Evolutionary conservation across 768 basidiomycete species (phyloP), one percentile per base, ranked within the genome.

Genomic region (Mycena vulgaris): DNA sequence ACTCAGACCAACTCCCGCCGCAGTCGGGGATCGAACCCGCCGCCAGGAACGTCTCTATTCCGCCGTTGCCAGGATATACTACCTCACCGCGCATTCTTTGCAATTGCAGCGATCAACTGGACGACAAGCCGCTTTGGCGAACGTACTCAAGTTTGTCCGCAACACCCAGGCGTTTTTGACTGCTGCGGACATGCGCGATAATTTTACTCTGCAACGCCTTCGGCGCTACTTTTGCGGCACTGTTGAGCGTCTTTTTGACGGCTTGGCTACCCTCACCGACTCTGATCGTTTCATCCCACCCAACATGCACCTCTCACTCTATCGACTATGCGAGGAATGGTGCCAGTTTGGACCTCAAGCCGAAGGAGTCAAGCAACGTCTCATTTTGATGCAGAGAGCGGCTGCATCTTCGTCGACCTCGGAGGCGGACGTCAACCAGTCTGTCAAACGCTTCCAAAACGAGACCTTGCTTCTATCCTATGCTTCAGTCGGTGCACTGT

Each of bases 141-240:
- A 93, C 61, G 91, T 97, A 31, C 87, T 97, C 61, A 93, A 95
- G 75, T 98, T 96, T 77, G 92, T 97, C 39, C 89, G 91, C 40
- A 93, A 91, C 71, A 96, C 94, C 7, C 92, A 95, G 70, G 79
- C 88, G 0, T 94, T 95, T 77, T 84, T 98, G n/a, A 87, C 88
- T 4, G 86, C 90, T 5, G 83, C 89, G 0, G 92, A 94, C 42
- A 88, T 90, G 74, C 89, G 92, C 30, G 92, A 95, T 56, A 92
- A 92, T 69, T 90, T 88, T 74, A 88, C 93, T 2, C 80, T 96
- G 30, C 94, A 97, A 70, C 89, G 91, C 10, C 84, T 97, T 33
- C 91, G 96, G 31, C 90, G 95, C 28, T 97, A 95, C 78, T 98
- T 97, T 79, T 98, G 96, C 75, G 93, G 95, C 23, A 90, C 93